Evolutionary conservation across 345 rosid species (phyloP), one percentile per base, ranked within the genome.

Genomic region (Microcos paniculata): DNA sequence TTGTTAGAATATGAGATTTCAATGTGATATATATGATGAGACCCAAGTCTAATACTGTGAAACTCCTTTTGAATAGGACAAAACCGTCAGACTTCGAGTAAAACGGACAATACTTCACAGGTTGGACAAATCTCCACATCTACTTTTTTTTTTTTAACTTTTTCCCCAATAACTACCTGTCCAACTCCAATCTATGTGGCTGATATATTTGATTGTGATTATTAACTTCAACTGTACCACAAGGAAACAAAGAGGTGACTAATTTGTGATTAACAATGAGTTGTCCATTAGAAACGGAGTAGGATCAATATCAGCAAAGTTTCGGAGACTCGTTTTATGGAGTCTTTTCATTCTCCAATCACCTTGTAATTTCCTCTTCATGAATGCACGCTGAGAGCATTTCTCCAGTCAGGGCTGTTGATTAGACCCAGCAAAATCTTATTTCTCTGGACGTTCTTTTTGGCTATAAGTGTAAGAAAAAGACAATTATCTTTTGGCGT

Each of bases 331-430:
- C 7, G 11, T 0, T 24, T 65, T 65, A 12, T 40, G 51, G 70
- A 40, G 40, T 64, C 31, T 65, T 51, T 30, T 18, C 19, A 31
- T 19, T 49, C 28, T 30, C 73, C 73, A 70, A 70, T 70, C 52
- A 43, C 10, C 0, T 12, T 6, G 67, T 62, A 62, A 62, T 62
- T 62, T 19, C 58, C 58, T 26, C 24, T 18, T 48, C 58, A 69
- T 11, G 2, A 9, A 69, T 69, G 72, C 72, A 49, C 43, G 42
- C 58, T 5, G 42, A 18, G 33, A 13, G 13, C 18, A 48, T 69
- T 49, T 48, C 56, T 67, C 72, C 38, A 68, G 72, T 67, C n/a
- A 66, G 38, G 56, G 16, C 12, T 66, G 43, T 8, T 19, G n/a
- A 46, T 64, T 63, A 38, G 66, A 63, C 4, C 48, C 14, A 42